Conservation (phyloP, 2,329 filamentous ascomycete species). For the Colletotrichum acutatum region DNA sequence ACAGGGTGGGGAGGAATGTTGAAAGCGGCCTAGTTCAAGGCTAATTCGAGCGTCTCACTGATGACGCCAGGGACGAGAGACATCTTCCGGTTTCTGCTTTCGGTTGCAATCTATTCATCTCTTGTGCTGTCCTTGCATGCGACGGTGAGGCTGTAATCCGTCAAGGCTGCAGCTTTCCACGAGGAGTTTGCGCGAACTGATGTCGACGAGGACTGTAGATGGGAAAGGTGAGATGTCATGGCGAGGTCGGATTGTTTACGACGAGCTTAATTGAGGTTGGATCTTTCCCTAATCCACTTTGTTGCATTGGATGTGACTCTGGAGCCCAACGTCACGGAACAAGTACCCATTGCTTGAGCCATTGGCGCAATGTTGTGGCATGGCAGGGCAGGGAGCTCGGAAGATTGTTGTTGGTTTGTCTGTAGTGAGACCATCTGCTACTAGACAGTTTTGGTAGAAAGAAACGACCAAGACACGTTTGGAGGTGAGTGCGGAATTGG, state of each 20-base stretch:
- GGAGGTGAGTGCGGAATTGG: not conserved
- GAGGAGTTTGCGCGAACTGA: not conserved
- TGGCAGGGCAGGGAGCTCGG: not conserved
- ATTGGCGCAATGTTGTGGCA: not conserved
- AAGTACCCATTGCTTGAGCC: slow-evolving; percentile 12
- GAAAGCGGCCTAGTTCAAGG: slow-evolving; percentile 15
- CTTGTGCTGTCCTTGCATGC: slow-evolving; percentile 21
- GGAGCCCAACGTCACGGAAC: slow-evolving; percentile 23
- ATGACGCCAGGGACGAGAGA: slow-evolving; percentile 27
- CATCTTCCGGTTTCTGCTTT: slow-evolving; percentile 14
- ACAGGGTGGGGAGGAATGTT: not conserved
- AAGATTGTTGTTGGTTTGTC: not conserved
- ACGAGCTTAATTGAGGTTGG: slow-evolving; percentile 21
- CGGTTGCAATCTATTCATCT: not conserved
- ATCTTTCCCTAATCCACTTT: not conserved
- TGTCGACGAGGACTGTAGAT: not conserved
- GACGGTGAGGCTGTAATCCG: slow-evolving; percentile 14
- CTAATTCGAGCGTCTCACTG: slow-evolving; percentile 29
- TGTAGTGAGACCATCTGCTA: not conserved
- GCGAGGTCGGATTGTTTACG: slow-evolving; percentile 7
- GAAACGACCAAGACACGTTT: not conserved
- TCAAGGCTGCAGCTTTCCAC: not conserved
- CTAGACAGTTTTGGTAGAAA: not conserved
- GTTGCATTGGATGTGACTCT: slow-evolving; percentile 26
- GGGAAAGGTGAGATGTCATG: slow-evolving; percentile 19